Evolutionary conservation across 148 eudicot species (phyloP).

Genomic region (Fagopyrum esculentum): DNA sequence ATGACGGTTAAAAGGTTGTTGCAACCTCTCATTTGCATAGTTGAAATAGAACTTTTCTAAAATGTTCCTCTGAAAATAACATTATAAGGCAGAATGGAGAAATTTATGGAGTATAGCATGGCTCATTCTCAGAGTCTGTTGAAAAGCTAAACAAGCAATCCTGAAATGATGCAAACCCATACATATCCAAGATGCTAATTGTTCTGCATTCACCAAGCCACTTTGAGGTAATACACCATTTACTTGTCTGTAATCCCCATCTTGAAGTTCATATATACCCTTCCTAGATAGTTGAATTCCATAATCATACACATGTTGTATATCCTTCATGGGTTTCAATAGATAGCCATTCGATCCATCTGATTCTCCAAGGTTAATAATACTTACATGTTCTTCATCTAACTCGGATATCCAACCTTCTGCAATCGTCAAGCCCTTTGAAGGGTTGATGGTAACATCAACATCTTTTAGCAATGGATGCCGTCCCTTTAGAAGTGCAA

Average conservation of each 20-base stretch:
- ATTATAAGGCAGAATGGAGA: background rate
- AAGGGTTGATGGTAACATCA: conserved; percentile 72
- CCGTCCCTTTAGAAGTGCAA: conserved; percentile 90
- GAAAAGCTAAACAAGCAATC: conserved; percentile 21
- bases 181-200: no score
- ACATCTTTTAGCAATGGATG: conserved; percentile 86
- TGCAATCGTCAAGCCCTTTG: conserved; percentile 43
- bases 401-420: conserved; percentile 35
- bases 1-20: conserved; percentile 62
- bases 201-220: conserved; percentile 30
- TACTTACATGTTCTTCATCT: conserved; percentile 22
- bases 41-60: conserved; percentile 92
- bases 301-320: conserved; percentile 24
- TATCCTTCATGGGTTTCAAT: conserved; percentile 22
- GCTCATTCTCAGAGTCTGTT: background rate
- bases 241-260: conserved; percentile 20
- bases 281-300: background rate
- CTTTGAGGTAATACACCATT: conserved; percentile 18
- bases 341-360: conserved; percentile 24
- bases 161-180: conserved; percentile 94
- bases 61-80: no score
- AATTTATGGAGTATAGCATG: background rate
- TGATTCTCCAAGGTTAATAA: conserved; percentile 23
- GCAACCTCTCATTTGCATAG: conserved; percentile 96
- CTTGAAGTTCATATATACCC: conserved; percentile 15